These are phyloP conservation scores for Hymenotorrendiella dingleyae DNA, from an alignment of 2,329 filamentous ascomycete genomes.

Conservation along the genomic window DNA sequence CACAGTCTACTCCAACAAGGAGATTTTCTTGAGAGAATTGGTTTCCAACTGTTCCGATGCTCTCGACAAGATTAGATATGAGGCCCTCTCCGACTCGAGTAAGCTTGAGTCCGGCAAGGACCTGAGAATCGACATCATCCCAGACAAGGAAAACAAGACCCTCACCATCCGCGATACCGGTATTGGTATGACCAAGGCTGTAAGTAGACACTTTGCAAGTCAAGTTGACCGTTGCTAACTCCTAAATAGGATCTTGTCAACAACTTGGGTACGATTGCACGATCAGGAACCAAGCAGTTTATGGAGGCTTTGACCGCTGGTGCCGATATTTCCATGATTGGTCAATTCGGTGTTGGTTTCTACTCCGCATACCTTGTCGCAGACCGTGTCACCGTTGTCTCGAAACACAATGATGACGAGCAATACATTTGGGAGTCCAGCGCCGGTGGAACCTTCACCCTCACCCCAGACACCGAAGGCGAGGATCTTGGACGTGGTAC, in stretches of 20 bases:
- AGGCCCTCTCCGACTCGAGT: conserved; percentile 91
- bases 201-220: conserved; percentile 47
- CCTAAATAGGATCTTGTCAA: conserved; percentile 83
- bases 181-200: conserved; percentile 99
- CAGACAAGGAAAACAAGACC: conserved; percentile 95
- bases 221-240: conserved; percentile 32
- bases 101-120: conserved; percentile 98
- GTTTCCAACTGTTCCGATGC: conserved; percentile 99
- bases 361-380: conserved; percentile 99
- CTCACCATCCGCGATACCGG: conserved; percentile 95
- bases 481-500: conserved; percentile 89
- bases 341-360: conserved; percentile 99
- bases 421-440: conserved; percentile 99
- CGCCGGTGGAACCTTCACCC: conserved; percentile 95
- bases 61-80: conserved; percentile 99
- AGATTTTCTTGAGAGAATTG: conserved; percentile 98
- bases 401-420: conserved; percentile 99
- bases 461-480: conserved; percentile 83
- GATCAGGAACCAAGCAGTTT: conserved; percentile 99
- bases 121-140: conserved; percentile 97
- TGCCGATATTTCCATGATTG: conserved; percentile 99
- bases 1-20: conserved; percentile 99
- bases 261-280: conserved; percentile 99
- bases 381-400: conserved; percentile 90
- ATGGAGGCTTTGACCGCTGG: conserved; percentile 99